Evolutionary conservation across 805 yeast genomes (phyloP).

Genomic region (Barnettozyma sp.): DNA sequence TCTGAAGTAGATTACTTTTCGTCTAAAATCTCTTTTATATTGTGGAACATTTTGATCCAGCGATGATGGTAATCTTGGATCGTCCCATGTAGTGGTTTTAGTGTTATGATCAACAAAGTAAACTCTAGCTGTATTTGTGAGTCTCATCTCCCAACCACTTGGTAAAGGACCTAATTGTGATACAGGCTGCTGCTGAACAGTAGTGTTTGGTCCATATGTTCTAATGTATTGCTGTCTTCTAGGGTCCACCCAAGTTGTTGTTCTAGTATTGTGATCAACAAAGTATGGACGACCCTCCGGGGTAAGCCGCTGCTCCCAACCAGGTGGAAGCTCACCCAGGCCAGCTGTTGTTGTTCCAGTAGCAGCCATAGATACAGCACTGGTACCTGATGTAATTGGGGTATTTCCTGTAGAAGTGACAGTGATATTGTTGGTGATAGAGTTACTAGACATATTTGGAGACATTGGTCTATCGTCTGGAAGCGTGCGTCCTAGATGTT

Average conservation of each 20-base stretch:
- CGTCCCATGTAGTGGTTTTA: conserved; percentile 99
- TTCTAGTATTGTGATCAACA: conserved; percentile 98
- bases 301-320: conserved; percentile 98
- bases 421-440: conserved; percentile 30
- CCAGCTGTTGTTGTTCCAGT: conserved; percentile 88
- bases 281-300: conserved; percentile 98
- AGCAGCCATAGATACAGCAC: conserved; percentile 61
- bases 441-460: conserved; percentile 17
- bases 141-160: conserved; percentile 99
- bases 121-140: conserved; percentile 96
- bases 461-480: conserved; percentile 51
- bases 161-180: conserved; percentile 97
- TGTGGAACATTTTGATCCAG: conserved; percentile 98
- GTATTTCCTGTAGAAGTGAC: conserved; percentile 41
- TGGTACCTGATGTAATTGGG: conserved; percentile 44
- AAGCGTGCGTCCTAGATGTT: conserved; percentile 82
- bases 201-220: conserved; percentile 82
- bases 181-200: conserved; percentile 96
- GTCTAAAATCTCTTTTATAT: conserved; percentile 96
- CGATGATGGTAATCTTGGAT: conserved; percentile 95
- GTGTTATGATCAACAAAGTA: conserved; percentile 99
- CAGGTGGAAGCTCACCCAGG: conserved; percentile 93
- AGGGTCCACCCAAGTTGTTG: conserved; percentile 99
- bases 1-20: conserved; percentile 95
- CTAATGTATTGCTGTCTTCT: conserved; percentile 97